A percentile compares a stretch with the other conserved stretches of the same genome.
Evolutionary conservation across 352 stramenopile species (phyloP).

Genomic region (Pythium dissimile): DNA sequence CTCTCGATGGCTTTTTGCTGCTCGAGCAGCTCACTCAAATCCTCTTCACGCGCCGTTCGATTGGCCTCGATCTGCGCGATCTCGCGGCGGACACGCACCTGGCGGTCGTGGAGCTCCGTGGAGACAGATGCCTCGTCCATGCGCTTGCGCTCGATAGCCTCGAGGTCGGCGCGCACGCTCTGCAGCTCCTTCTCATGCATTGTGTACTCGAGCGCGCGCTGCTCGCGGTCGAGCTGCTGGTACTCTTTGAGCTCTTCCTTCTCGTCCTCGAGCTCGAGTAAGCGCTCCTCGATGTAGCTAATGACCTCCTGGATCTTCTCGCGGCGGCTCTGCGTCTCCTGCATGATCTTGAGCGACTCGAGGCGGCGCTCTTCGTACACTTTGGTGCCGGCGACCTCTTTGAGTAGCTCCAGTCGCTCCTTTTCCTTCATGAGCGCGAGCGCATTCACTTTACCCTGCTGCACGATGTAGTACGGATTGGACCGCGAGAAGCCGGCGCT

Average conservation of each 20-base stretch:
- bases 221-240: conserved; percentile 93
- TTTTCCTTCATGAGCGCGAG: conserved; percentile 98
- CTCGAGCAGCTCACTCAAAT: conserved; percentile 46
- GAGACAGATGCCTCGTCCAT: conserved; percentile 44
- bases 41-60: conserved; percentile 40
- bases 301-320: conserved; percentile 97
- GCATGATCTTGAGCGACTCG: conserved; percentile 96
- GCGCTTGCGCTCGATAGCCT: conserved; percentile 66
- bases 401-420: conserved; percentile 96
- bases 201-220: conserved; percentile 96
- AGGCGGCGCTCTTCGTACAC: conserved; percentile 98
- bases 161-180: conserved; percentile 52
- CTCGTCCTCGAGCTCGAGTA: conserved; percentile 97
- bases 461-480: conserved; percentile 99
- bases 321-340: conserved; percentile 93
- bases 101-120: conserved; percentile 68
- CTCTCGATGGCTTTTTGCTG: conserved; percentile 51
- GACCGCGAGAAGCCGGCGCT: conserved; percentile 98
- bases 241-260: conserved; percentile 97
- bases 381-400: conserved; percentile 98
- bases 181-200: conserved; percentile 90
- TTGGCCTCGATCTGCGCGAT: conserved; percentile 51
- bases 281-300: conserved; percentile 91
- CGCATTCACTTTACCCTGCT: conserved; percentile 99
- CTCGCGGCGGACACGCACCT: conserved; percentile 48